Evolutionary conservation across 2,329 filamentous ascomycete species (phyloP).

Genomic region (Aspergillus glaucus): DNA sequence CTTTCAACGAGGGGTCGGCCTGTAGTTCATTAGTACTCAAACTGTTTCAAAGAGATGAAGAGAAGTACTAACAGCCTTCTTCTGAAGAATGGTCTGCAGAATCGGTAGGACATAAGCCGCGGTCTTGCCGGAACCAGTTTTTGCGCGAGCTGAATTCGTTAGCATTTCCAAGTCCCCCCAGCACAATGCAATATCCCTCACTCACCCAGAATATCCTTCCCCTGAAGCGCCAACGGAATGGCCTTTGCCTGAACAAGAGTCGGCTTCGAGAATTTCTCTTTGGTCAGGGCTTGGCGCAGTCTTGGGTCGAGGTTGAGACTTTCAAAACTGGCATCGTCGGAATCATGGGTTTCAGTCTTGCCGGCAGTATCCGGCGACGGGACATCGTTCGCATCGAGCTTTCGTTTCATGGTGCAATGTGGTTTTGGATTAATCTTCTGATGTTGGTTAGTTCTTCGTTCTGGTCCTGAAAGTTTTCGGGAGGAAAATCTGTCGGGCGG

Average conservation of each 20-base stretch:
- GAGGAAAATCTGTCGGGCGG: slow-evolving; percentile 27
- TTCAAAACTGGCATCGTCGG: slow-evolving; percentile 57
- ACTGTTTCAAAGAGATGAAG: background rate
- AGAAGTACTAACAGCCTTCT: slow-evolving; percentile 54
- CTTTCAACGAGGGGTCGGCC: slow-evolving; percentile 34
- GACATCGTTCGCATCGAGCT: slow-evolving; percentile 44
- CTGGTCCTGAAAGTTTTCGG: slow-evolving; percentile 22
- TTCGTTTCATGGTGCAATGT: slow-evolving; percentile 41
- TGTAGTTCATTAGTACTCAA: slow-evolving; percentile 11
- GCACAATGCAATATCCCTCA: background rate
- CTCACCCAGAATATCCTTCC: slow-evolving; percentile 71
- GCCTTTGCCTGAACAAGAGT: slow-evolving; percentile 84
- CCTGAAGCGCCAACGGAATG: slow-evolving; percentile 80
- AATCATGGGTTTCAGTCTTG: slow-evolving; percentile 17
- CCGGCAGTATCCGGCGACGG: slow-evolving; percentile 32
- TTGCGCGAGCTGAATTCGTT: slow-evolving; percentile 62
- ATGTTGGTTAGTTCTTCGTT: background rate
- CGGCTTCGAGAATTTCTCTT: slow-evolving; percentile 76
- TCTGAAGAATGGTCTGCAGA: slow-evolving; percentile 74
- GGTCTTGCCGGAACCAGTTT: slow-evolving; percentile 95
- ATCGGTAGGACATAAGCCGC: slow-evolving; percentile 90
- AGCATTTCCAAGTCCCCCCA: slow-evolving; percentile 6
- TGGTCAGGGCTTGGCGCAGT: slow-evolving; percentile 76
- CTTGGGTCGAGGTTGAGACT: slow-evolving; percentile 76
- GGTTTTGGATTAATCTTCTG: slow-evolving; percentile 2